Percentiles rank a stretch among this genome's conserved stretches.
These are phyloP conservation scores for Dryadomyces sulphureus DNA, from an alignment of 2,329 filamentous ascomycete species.

Conservation along the genomic window DNA sequence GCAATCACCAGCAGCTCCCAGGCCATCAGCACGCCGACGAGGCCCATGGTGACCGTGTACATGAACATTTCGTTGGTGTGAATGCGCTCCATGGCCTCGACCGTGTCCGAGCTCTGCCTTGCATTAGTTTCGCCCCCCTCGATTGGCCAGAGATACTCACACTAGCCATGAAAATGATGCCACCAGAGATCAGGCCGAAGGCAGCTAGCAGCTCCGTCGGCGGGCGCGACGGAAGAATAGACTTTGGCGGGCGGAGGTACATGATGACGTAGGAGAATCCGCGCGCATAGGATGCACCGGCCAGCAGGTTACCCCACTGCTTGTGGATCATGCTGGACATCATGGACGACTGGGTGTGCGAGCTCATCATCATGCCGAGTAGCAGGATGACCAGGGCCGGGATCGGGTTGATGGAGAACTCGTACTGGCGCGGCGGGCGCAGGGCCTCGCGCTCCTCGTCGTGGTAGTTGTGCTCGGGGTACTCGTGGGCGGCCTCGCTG, in stretches of 20 bases:
- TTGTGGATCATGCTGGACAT: constrained; percentile 83
- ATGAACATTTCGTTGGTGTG: constrained; percentile 81
- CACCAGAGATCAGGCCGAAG: constrained; percentile 78
- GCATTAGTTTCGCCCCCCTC: neutral
- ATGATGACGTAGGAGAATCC: constrained; percentile 65
- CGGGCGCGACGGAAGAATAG: constrained; percentile 66
- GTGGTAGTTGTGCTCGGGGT: constrained; percentile 19
- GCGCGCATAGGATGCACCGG: constrained; percentile 66
- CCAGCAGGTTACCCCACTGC: constrained; percentile 80
- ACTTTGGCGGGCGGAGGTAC: constrained; percentile 68
- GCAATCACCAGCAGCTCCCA: constrained; percentile 67
- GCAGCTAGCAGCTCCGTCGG: constrained; percentile 78
- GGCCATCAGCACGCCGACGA: constrained; percentile 72
- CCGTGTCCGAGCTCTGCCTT: constrained; percentile 54
- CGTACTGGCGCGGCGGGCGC: constrained; percentile 50
- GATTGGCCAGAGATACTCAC: constrained; percentile 30
- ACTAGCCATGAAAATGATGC: constrained; percentile 85
- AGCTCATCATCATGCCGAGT: constrained; percentile 88
- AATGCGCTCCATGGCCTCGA: constrained; percentile 62
- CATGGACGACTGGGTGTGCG: constrained; percentile 73
- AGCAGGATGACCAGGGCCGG: constrained; percentile 77
- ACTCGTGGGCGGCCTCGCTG: constrained; percentile 18
- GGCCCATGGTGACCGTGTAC: constrained; percentile 75
- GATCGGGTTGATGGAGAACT: constrained; percentile 72
- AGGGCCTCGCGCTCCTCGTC: constrained; percentile 34